Evolutionary conservation across 2,329 filamentous ascomycete species (phyloP).

Genomic region (Ophiostoma australiae): DNA sequence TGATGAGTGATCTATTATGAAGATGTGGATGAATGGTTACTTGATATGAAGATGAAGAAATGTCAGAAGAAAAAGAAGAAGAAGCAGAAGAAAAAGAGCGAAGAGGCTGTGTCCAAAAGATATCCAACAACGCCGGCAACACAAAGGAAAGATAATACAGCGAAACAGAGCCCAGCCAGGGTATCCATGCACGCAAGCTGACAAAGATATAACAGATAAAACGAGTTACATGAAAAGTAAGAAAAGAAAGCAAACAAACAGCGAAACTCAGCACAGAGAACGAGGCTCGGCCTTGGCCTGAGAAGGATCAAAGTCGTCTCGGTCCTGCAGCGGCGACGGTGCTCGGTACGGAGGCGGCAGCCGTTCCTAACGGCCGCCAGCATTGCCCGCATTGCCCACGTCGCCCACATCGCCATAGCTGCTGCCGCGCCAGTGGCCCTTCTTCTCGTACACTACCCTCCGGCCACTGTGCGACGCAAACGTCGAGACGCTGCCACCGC

Average conservation of each 20-base stretch:
- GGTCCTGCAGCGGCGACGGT: not conserved
- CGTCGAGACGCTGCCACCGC: not conserved
- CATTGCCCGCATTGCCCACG: constrained; percentile 35
- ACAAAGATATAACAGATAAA: not conserved
- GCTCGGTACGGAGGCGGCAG: constrained; percentile 20
- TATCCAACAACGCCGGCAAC: constrained; percentile 12
- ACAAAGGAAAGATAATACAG: not conserved
- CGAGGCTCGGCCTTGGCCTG: constrained; percentile 16
- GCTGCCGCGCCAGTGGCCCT: constrained; percentile 35
- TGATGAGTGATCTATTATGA: not conserved
- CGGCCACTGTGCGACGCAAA: constrained; percentile 19
- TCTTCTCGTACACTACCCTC: constrained; percentile 27
- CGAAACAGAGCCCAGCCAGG: not conserved
- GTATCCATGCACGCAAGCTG: not conserved
- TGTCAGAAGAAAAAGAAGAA: not conserved
- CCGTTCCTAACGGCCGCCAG: constrained; percentile 28
- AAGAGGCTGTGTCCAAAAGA: not conserved
- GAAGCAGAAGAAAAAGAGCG: constrained; percentile 11
- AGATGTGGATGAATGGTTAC: not conserved
- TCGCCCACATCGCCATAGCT: constrained; percentile 37
- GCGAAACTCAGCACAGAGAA: constrained; percentile 16
- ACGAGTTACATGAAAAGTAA: not conserved
- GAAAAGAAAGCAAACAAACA: not conserved
- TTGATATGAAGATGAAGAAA: too few relatives aligned
- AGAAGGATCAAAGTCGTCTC: not conserved